A percentile compares a stretch with the other conserved stretches of the same genome.
Conservation (phyloP, 1,284 basidiomycete genomes). For the Ganoderma resinaceum region DNA sequence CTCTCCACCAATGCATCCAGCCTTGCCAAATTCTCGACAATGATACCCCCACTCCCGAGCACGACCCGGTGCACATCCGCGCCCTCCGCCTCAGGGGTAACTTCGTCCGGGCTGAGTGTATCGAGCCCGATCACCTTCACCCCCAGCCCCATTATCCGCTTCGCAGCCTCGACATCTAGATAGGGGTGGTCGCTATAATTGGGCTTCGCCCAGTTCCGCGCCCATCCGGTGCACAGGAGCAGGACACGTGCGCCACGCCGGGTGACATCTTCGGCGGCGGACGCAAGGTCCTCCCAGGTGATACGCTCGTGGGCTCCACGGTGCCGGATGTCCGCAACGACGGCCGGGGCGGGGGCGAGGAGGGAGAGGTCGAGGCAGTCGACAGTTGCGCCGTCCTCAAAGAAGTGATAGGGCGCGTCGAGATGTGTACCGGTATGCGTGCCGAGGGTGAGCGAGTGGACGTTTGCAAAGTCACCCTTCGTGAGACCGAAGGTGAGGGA, state of each 20-base stretch:
- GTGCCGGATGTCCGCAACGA: conserved; percentile 48
- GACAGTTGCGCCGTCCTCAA: conserved; percentile 56
- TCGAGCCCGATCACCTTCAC: conserved; percentile 67
- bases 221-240: conserved; percentile 71
- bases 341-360: conserved; percentile 54
- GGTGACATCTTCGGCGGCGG: conserved; percentile 40
- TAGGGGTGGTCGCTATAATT: conserved; percentile 70
- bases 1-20: conserved; percentile 47
- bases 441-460: conserved; percentile 56
- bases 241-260: conserved; percentile 40
- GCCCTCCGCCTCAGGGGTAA: conserved; percentile 45
- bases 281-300: conserved; percentile 30
- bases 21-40: conserved; percentile 72
- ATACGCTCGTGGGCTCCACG: conserved; percentile 30
- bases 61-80: conserved; percentile 63
- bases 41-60: conserved; percentile 63
- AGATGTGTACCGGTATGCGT: conserved; percentile 74
- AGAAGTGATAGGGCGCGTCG: conserved; percentile 76
- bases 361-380: conserved; percentile 60
- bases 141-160: conserved; percentile 54
- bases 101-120: conserved; percentile 68
- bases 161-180: conserved; percentile 58
- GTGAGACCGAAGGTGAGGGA: conserved; percentile 31
- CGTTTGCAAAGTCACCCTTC: conserved; percentile 52
- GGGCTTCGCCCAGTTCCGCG: conserved; percentile 54